Base-by-base conservation (phyloP, 495 filamentous ascomycete species). In the Aspergillus asperescens region DNA sequence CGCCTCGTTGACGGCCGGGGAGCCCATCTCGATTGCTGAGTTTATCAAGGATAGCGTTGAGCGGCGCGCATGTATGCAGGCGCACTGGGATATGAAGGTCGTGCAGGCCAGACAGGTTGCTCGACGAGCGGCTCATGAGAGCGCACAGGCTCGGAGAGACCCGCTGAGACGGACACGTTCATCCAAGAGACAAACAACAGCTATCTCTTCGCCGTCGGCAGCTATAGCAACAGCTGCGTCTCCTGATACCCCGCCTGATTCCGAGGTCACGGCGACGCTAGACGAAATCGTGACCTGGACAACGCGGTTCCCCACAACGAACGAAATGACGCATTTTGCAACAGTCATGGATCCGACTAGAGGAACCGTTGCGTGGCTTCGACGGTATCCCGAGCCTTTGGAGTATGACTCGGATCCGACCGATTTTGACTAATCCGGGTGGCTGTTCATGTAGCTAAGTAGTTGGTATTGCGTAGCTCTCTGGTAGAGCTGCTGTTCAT, bases 281-380 rank as follows among this genome's bases (percentile, higher is more conserved):
- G 54, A 60, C 16, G 63, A 70, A 20, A 50, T 77, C 4, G 58
- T 70, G 7, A 43, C 55, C 7, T 79, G 75, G 80, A 59, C 81
- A 7, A 62, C 59, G 10, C 66, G 62, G 8, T 76, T 72, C 51
- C 80, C 80, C 0, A 70, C 74, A 18, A 59, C 67, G 4, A 82
- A 82, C 54, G 75, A 80, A 46, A 58, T 59, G 23, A 81, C 77
- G 13, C 80, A 83, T 57, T 83, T 73, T 55, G 70, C 72, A 7
- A 59, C 65, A 8, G 56, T 83, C 16, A 71, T 83, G 72, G 78
- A 80, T 64, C 70, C 78, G 5, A 57, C 28, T 3, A 57, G 54
- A 39, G 80, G 80, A 0, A 64, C 55, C 24, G 44, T 81, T 13
- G 55, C 60, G 9, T 81, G 77, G 73, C 56, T 70, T 12, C 58